Evolutionary conservation across 208 protist species (phyloP).

Genomic region (Naegleria lovaniensis): DNA sequence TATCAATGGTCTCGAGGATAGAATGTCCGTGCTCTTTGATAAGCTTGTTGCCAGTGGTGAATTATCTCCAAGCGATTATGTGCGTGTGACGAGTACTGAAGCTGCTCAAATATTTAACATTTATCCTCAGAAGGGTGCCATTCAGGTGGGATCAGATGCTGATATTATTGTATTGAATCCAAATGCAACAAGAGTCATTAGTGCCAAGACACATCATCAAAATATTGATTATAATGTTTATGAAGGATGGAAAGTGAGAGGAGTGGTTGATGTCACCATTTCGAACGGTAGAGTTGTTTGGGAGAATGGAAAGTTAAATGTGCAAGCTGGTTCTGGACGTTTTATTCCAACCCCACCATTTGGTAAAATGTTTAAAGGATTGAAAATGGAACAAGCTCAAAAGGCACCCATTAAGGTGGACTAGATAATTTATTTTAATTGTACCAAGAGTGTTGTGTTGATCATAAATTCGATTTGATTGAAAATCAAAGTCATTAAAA

Average conservation of each 20-base stretch:
- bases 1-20: constrained; percentile 60
- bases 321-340: constrained; percentile 31
- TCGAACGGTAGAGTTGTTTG: constrained; percentile 46
- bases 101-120: constrained; percentile 65
- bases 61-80: constrained; percentile 43
- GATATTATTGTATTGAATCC: constrained; percentile 44
- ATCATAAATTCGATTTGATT: no score
- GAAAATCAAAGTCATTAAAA: no score
- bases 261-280: constrained; percentile 45
- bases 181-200: constrained; percentile 47
- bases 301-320: constrained; percentile 40
- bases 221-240: constrained; percentile 61
- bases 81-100: constrained; percentile 47
- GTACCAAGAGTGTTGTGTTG: no score
- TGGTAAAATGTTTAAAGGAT: constrained; percentile 29
- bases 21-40: constrained; percentile 60
- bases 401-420: background rate
- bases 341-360: constrained; percentile 39
- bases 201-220: constrained; percentile 55
- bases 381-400: background rate
- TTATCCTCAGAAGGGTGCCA: constrained; percentile 56
- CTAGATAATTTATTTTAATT: no score
- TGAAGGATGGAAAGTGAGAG: constrained; percentile 49
- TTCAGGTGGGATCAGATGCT: background rate
- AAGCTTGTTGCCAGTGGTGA: constrained; percentile 50